Percentiles rank a stretch among this genome's conserved stretches.
Conservation (phyloP, 805 yeast species). For the Metschnikowia santaceciliae region DNA sequence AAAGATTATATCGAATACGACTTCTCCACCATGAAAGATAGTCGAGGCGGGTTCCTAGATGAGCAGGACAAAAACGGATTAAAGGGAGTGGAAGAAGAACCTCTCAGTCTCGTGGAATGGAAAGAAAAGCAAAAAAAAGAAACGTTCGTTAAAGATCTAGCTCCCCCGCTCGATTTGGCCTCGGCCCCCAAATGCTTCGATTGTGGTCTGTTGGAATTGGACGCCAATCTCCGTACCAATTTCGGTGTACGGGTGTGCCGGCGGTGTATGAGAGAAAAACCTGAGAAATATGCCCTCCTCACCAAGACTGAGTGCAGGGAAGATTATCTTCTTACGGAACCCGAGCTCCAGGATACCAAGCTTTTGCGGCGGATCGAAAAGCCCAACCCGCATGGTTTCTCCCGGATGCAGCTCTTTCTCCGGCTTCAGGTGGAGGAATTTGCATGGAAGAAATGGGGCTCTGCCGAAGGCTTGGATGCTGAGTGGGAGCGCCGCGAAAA, state of each 20-base stretch:
- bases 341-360: constrained; percentile 71
- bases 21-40: constrained; percentile 84
- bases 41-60: constrained; percentile 77
- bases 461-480: constrained; percentile 79
- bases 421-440: constrained; percentile 90
- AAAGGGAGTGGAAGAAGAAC: constrained; percentile 37
- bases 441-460: constrained; percentile 94
- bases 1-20: constrained; percentile 80
- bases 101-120: constrained; percentile 44
- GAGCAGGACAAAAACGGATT: constrained; percentile 17
- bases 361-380: constrained; percentile 77
- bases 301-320: constrained; percentile 95
- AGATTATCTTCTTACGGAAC: constrained; percentile 90
- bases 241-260: constrained; percentile 77
- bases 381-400: constrained; percentile 92
- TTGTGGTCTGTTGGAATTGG: constrained; percentile 78
- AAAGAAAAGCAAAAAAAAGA: constrained; percentile 42
- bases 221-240: constrained; percentile 62
- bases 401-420: constrained; percentile 87
- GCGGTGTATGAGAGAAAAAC: constrained; percentile 63
- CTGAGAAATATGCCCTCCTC: constrained; percentile 84
- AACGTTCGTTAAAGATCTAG: constrained; percentile 45
- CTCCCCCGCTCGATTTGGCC: constrained; percentile 70
- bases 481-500: constrained; percentile 88
- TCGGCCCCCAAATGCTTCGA: constrained; percentile 81